Percentiles rank a stretch among this genome's conserved stretches.
Conservation (phyloP, 768 basidiomycete species). For the Phanerochaete carnosa region DNA sequence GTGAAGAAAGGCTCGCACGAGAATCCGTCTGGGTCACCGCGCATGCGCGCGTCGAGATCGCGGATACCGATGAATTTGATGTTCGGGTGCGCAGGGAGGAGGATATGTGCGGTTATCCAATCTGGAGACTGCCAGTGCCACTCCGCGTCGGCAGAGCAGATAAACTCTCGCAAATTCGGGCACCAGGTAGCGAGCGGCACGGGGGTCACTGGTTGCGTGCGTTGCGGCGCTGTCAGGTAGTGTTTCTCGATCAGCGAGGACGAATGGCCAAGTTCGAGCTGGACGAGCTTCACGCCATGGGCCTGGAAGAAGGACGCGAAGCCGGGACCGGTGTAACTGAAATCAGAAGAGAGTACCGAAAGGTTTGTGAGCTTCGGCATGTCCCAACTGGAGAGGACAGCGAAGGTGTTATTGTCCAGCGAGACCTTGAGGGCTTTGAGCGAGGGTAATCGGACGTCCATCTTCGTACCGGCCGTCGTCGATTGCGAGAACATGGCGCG, state of each 20-base stretch:
- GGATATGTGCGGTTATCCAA: conserved; percentile 76
- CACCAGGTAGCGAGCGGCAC: conserved; percentile 65
- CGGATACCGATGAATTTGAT: conserved; percentile 69
- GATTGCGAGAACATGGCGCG: conserved; percentile 27
- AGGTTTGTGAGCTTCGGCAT: conserved; percentile 63
- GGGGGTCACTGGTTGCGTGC: conserved; percentile 24
- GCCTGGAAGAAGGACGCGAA: conserved; percentile 64
- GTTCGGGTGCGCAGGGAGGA: conserved; percentile 60
- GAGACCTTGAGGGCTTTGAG: conserved; percentile 68
- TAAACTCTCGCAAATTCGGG: conserved; percentile 65
- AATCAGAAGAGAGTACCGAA: conserved; percentile 68
- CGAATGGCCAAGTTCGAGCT: conserved; percentile 73
- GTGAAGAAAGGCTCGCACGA: conserved; percentile 50
- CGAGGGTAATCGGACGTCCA: conserved; percentile 50
- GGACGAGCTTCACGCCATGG: conserved; percentile 58
- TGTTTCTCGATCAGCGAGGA: conserved; percentile 65
- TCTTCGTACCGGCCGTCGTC: conserved; percentile 7
- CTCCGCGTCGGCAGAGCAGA: conserved; percentile 73
- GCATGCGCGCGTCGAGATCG: conserved; percentile 62
- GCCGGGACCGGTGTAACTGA: conserved; percentile 62
- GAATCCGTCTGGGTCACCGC: conserved; percentile 33
- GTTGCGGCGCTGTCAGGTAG: conserved; percentile 46
- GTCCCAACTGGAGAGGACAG: conserved; percentile 60
- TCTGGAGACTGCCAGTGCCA: conserved; percentile 81
- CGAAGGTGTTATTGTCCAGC: conserved; percentile 69